Base-by-base conservation (phyloP, 768 basidiomycete species). In the Lactarius akahatsu region DNA sequence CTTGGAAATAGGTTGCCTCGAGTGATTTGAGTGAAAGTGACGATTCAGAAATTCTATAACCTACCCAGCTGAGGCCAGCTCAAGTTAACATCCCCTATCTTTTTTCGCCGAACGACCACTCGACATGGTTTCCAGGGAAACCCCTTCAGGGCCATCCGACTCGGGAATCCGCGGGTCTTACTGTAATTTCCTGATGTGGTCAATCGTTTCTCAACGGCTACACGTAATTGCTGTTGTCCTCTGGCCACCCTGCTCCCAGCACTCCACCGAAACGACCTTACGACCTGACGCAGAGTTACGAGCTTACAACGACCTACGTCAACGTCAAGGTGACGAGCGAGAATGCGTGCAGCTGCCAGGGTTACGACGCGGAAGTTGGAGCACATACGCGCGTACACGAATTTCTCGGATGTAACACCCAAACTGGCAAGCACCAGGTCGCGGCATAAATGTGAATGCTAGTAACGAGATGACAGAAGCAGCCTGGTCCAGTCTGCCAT, bases 311-410 rank as follows among this genome's bases (percentile, higher is more conserved):
- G 75, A 26, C 71, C 55, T 15, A 79, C 73, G 1, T 68, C 18
- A 18, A 91, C 67, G 1, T 80, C 82, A 28, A 95, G 82, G 43
- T 78, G 77, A 36, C 82, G 81, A 0, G 87, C 87, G 15, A 97
- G 81, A 6, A 94, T 79, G 30, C 90, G 83, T 0, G 94, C 92
- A 1, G 86, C 89, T 41, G 87, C 88, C 23, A 94, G 86, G 0
- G 89, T 91, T 76, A 96, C 90, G 40, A 95, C 94, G 40, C 92
- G 91, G 18, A 96, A 81, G 73, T 97, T 96, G 79, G 96, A 96
- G 55, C 87, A 83, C 41, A 81, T 83, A 71, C 88, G 90, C 1
- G 92, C 90, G 41, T 85, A 86, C 62, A 86, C 81, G 1, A 86
- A 85, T 75, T 96, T 94, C 74, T 94, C 89, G 34, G 90, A 85